Base-by-base conservation (phyloP, 192 early-diverging fungal genomes). In the Umbelopsis sp. region DNA sequence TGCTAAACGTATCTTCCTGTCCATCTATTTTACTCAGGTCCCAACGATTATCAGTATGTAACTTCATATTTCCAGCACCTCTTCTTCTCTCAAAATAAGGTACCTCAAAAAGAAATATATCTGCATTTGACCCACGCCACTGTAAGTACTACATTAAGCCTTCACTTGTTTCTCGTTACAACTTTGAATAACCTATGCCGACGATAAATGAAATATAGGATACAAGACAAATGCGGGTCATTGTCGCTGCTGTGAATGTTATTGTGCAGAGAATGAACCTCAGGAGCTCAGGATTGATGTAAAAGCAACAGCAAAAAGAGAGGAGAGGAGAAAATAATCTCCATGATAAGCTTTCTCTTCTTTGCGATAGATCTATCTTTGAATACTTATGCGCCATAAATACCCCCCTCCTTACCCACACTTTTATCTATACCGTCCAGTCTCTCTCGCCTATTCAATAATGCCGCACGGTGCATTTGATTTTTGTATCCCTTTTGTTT, bases 201-300 rank as follows among this genome's bases (percentile, higher is more conserved):
- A 47, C 17, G 22, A 26, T 34, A 11, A 44, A 26, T 11, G 21
- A 49, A 4, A 20, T 20, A 24, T 65, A 85, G 83, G 83, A 85
- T 65, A 85, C 83, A 36, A 85, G 74, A 69, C 83, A 85, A 59
- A 85, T 85, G 83, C 69, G 81, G 26, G 83, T 85, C 45, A 85
- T 85, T 31, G 83, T 85, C 21, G 81, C 82, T 25, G 79, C 81
- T 26, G 81, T 85, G 12, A 85, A 85, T 72, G 77, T 78, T 45
- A 85, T 82, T 66, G 77, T 85, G 4, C 83, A 85, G 67, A 78
- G 83, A 26, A 69, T 82, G 71, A 82, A 85, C 66, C 83, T 85
- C 38, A 71, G 68, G 66, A 80, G 47, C 34, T 79, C 83, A 25
- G 83, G 83, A 56, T 72, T 85, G 45, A 52, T 85, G 44, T 85